These are phyloP conservation scores for Skeletonema potamos DNA, from an alignment of 108 stramenopile genomes.

Conservation along the genomic window DNA sequence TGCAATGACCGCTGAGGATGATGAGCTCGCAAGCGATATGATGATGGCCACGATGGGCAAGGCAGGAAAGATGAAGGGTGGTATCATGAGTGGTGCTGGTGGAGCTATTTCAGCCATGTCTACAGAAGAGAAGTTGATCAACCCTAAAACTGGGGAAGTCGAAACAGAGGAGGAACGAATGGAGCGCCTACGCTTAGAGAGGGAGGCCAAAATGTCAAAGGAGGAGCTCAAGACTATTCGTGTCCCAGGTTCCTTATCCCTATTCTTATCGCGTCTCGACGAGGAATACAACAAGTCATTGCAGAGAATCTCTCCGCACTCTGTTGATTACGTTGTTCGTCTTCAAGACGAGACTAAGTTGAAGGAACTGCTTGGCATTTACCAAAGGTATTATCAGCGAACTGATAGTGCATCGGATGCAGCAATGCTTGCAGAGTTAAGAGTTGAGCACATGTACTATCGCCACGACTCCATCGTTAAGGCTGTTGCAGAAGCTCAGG, in stretches of 20 bases:
- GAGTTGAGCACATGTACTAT: conserved; percentile 97
- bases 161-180: conserved; percentile 84
- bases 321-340: conserved; percentile 88
- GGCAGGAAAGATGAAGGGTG: conserved; percentile 67
- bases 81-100: conserved; percentile 50
- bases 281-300: conserved; percentile 97
- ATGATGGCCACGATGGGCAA: conserved; percentile 48
- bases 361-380: conserved; percentile 65
- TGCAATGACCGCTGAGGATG: conserved; percentile 63
- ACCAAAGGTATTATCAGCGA: conserved; percentile 86
- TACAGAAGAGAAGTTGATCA: conserved; percentile 79
- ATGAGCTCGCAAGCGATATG: conserved; percentile 62
- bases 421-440: conserved; percentile 72
- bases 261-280: conserved; percentile 86
- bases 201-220: conserved; percentile 70
- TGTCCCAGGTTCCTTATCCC: conserved; percentile 87
- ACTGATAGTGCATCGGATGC: conserved; percentile 67
- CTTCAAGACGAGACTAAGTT: conserved; percentile 91
- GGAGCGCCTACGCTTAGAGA: conserved; percentile 83
- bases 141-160: conserved; percentile 80
- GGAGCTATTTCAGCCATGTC: conserved; percentile 81
- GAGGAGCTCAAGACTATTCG: conserved; percentile 79
- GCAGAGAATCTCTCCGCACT: conserved; percentile 92
- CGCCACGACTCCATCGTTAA: conserved; percentile 91
- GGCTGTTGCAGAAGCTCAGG: conserved; percentile 77